Evolutionary conservation across 495 filamentous ascomycete genomes (phyloP).

Genomic region (Penicillium flavigenum): DNA sequence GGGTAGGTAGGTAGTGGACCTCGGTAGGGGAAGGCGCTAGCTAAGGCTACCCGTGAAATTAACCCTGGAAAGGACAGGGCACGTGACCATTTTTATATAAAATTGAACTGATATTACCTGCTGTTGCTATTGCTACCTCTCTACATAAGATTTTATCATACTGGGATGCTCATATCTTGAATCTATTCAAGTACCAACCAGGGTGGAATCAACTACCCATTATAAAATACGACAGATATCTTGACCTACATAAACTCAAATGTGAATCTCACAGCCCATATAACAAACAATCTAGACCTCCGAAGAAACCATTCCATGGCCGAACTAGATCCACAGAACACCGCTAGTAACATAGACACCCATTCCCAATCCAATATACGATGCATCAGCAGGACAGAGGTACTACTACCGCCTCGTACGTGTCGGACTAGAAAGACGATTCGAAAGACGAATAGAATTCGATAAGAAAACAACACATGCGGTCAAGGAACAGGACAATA

Average conservation of each 20-base stretch:
- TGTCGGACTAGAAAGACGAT: neutral
- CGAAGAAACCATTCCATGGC: neutral
- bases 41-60: too few species aligned
- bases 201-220: neutral
- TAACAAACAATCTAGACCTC: neutral
- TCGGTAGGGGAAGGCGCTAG: too few species aligned
- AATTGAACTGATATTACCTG: too few species aligned
- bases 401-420: slow-evolving; percentile 4
- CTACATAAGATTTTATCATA: too few species aligned
- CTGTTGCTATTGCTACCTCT: too few species aligned
- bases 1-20: too few species aligned
- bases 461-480: slow-evolving; percentile 31
- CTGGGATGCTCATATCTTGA: too few species aligned
- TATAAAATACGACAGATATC: neutral
- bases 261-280: neutral
- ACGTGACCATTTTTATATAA: too few species aligned
- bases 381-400: neutral
- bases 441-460: slow-evolving; percentile 13
- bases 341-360: neutral
- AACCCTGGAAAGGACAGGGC: too few species aligned
- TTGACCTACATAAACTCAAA: neutral
- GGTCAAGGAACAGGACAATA: slow-evolving; percentile 31
- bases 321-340: neutral
- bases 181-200: neutral
- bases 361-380: slow-evolving; percentile 2